phyloP scores from a whole-genome alignment of 192 early-diverging fungal species.

The Dimargaris xerosporica region DNA sequence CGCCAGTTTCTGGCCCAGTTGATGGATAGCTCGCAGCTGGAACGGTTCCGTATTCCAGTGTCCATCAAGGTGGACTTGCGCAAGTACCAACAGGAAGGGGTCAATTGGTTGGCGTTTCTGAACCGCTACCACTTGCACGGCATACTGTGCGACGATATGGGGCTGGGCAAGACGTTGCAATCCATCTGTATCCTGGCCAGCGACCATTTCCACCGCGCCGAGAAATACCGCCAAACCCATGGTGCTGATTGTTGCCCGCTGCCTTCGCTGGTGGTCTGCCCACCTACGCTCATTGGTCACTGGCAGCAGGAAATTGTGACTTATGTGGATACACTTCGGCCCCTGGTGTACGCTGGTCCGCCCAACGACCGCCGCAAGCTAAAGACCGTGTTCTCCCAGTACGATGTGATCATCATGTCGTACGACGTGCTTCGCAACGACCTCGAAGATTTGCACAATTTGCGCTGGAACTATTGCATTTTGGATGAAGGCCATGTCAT shows the following conservation, averaged over 20 bases:
- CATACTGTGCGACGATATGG: constrained; percentile 98
- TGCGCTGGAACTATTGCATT: constrained; percentile 88
- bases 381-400: constrained; percentile 28
- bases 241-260: constrained; percentile 47
- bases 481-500: constrained; percentile 98
- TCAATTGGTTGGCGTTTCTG: constrained; percentile 96
- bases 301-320: constrained; percentile 89
- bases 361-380: constrained; percentile 58
- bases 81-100: constrained; percentile 95
- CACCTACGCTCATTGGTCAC: constrained; percentile 86
- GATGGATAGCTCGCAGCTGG: constrained; percentile 72
- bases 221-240: constrained; percentile 33
- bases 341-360: constrained; percentile 74
- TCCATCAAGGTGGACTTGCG: constrained; percentile 86
- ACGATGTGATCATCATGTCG: constrained; percentile 84
- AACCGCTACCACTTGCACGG: constrained; percentile 95
- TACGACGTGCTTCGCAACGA: constrained; percentile 97
- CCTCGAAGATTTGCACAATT: constrained; percentile 54
- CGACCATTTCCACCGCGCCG: constrained; percentile 62
- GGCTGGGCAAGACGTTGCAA: constrained; percentile 93
- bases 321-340: constrained; percentile 59
- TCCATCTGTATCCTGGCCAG: constrained; percentile 88
- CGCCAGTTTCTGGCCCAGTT: constrained; percentile 89
- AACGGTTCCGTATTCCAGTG: constrained; percentile 73
- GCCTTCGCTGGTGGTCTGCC: constrained; percentile 89